Evolutionary conservation across 345 rosid species (phyloP), one percentile per base, ranked within the genome.

Genomic region (Lepidium africanum): DNA sequence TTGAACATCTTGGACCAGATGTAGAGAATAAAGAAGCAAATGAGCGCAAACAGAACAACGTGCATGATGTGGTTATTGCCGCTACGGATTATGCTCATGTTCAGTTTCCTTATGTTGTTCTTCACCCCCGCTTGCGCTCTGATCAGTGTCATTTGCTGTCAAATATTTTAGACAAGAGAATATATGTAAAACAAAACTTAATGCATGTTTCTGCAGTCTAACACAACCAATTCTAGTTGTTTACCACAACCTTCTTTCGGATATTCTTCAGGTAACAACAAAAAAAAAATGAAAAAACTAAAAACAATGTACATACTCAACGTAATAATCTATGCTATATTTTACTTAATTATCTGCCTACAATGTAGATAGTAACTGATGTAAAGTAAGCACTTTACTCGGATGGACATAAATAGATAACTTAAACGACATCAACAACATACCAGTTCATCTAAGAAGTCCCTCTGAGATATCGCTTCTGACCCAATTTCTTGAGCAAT

Each of bases 41-140:
- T 13, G 17, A 90, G 80, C 0, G 92, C 92, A 59, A 93, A 93
- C 35, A 86, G 87, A 63, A 90, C 87, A 10, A 93, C 97, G 43
- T 88, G 96, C 71, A 86, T 83, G 15, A 93, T 71, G 65, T 85
- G 92, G 78, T 85, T 90, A 54, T 85, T 81, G 47, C 96, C 98
- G 43, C 81, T 80, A 60, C 83, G 82, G 60, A 90, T 81, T 45
- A 93, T 85, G 83, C 90, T 90, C 83, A 48, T 43, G 80, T 90
- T 93, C 81, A 93, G 72, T 73, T 83, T 93, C 84, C 98, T 79
- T 49, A 88, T 78, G 77, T 90, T 93, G 81, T 93, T 88, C 92
- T 88, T 90, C 75, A 90, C 97, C 7, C 96, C 93, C 0, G 92
- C 96, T 84, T 93, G 96, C 43, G 96, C 97, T 87, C 82, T 85